Conservation (phyloP, 495 filamentous ascomycete species). For the Aspergillus baeticus region DNA sequence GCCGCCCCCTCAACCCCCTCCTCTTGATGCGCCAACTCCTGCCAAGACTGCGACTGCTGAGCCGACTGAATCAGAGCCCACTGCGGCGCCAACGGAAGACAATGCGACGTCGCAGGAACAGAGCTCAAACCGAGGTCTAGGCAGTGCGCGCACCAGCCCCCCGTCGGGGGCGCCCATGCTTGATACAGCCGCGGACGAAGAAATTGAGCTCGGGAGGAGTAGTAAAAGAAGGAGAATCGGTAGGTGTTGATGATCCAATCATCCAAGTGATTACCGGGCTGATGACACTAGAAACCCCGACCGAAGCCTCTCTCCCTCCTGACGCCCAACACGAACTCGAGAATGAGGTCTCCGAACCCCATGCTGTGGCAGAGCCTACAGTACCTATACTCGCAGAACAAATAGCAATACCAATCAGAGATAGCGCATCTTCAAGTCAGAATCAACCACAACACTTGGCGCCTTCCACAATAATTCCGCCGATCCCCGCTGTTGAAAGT, state of each 20-base stretch:
- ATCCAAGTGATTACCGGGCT: background rate
- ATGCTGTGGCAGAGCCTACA: conserved; percentile 4
- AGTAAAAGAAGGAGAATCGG: conserved; percentile 32
- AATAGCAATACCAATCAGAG: background rate
- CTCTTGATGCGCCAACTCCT: background rate
- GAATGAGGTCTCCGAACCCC: conserved; percentile 2
- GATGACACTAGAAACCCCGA: conserved; percentile 18
- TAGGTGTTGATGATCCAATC: conserved; percentile 12
- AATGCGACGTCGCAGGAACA: conserved; percentile 6
- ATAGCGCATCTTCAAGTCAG: background rate
- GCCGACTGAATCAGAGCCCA: background rate
- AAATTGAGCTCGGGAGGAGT: conserved; percentile 18
- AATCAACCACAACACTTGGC: background rate
- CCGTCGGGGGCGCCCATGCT: conserved; percentile 24
- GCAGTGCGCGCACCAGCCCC: conserved; percentile 25
- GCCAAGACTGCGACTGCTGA: background rate
- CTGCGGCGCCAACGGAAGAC: background rate
- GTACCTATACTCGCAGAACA: background rate
- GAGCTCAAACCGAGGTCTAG: conserved; percentile 16
- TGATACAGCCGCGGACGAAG: conserved; percentile 21
- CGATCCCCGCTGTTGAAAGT: background rate
- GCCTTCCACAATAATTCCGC: background rate
- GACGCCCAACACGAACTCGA: conserved; percentile 1
- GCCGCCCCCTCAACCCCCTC: conserved; percentile 12
- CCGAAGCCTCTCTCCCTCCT: background rate